A percentile compares a stretch with the other conserved stretches of the same genome.
These are phyloP conservation scores for Suillus subalutaceus DNA, from an alignment of 768 basidiomycete species.

Conservation along the genomic window DNA sequence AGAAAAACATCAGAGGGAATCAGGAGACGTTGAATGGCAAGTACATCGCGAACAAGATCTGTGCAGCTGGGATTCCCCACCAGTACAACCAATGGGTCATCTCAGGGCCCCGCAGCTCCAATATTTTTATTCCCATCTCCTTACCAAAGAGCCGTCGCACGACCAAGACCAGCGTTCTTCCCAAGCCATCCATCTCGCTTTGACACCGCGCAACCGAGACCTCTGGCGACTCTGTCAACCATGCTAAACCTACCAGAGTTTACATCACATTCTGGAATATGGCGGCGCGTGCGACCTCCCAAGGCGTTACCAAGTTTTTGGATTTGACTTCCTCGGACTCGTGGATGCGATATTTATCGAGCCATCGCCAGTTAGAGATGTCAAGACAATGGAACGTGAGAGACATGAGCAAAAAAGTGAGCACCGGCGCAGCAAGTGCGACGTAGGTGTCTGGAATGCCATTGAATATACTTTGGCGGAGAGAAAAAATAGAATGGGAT, in stretches of 20 bases:
- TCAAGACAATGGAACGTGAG: slow-evolving; percentile 84
- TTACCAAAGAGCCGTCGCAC: slow-evolving; percentile 45
- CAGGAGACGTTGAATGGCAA: slow-evolving; percentile 34
- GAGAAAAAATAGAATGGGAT: slow-evolving; percentile 61
- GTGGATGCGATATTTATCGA: slow-evolving; percentile 87
- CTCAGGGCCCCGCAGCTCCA: slow-evolving; percentile 40
- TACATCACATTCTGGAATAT: slow-evolving; percentile 86
- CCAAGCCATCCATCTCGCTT: slow-evolving; percentile 45
- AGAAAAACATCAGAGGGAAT: slow-evolving; percentile 8
- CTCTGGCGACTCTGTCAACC: slow-evolving; percentile 53
- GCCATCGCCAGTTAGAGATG: slow-evolving; percentile 67
- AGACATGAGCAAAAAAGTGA: slow-evolving; percentile 84
- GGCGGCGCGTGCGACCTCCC: slow-evolving; percentile 77
- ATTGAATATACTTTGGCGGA: slow-evolving; percentile 49
- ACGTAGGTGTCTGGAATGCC: slow-evolving; percentile 71
- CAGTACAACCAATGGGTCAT: slow-evolving; percentile 78
- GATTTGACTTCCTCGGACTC: slow-evolving; percentile 77
- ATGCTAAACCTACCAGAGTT: slow-evolving; percentile 70
- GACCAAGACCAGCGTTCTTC: slow-evolving; percentile 41
- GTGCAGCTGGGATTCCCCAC: slow-evolving; percentile 84
- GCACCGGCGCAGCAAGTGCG: slow-evolving; percentile 73
- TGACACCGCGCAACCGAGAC: slow-evolving; percentile 40
- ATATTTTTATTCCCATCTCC: slow-evolving; percentile 36
- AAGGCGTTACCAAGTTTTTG: slow-evolving; percentile 72
- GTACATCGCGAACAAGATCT: slow-evolving; percentile 81